Base-by-base conservation (phyloP, 495 filamentous ascomycete genomes). In the Aspergillus egyptiacus region DNA sequence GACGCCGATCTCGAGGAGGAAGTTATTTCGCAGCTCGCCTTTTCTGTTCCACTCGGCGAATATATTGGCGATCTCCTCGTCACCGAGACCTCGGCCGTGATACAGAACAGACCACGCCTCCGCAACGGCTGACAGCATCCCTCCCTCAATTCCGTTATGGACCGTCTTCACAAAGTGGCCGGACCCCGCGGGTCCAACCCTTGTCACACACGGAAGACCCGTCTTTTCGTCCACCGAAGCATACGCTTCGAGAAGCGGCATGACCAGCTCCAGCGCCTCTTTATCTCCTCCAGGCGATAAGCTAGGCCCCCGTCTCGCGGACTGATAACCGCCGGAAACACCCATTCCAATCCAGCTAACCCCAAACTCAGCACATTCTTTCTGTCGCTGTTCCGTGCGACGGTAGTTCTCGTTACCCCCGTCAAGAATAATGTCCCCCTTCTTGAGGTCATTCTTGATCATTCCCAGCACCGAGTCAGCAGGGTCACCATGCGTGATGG, bases 131-230 rank as follows among this genome's bases (percentile, higher is more conserved):
- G 72, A 74, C 54, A 83, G 67, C 80, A 87, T 84, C 14, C 81
- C 83, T 39, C 86, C 82, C 61, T 89, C 83, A 38, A 88, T 86
- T 4, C 83, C 83, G 57, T 44, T 87, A 56, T 89, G 85, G 0
- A 86, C 75, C 82, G 87, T 88, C 63, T 89, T 89, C 27, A 87
- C 82, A 55, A 81, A 87, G 61, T 89, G 81, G 1, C 84, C 84
- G 1, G 77, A 72, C 2, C 85, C 83, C 1, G 77, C 80, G 3
- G 75, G 77, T 0, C 84, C 84, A 54, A 82, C 68, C 9, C 70
- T 70, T 9, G 65, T 78, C 4, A 86, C 83, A 60, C 84, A 89
- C 0, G 82, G 76, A 3, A 64, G 74, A 3, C 81, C 79, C 2
- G 27, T 33, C 18, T 33, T 44, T 19, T 17, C 28, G 9, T 44